Conservation (phyloP, 352 stramenopile species). For the Paralagenidium karlingii region DNA sequence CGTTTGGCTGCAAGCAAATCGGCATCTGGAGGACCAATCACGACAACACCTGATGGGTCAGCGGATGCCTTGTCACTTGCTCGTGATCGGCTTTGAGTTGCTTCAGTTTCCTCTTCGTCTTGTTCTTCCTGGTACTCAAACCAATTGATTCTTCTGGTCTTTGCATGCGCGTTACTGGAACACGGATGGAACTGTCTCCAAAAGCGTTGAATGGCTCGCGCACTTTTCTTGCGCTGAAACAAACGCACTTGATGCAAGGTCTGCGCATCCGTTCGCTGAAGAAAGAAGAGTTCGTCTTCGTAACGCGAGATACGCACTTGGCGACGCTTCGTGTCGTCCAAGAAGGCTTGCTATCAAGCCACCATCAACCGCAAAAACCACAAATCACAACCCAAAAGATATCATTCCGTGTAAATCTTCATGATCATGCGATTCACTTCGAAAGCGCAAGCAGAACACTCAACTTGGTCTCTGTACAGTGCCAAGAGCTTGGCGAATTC, state of each 20-base stretch:
- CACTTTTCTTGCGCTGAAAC: constrained; percentile 27
- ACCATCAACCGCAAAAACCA: too few species aligned
- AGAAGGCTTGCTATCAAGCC: constrained; percentile 32
- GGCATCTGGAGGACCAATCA: too few species aligned
- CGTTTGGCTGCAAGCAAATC: too few species aligned
- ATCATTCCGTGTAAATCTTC: background rate
- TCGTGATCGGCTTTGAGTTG: constrained; percentile 5
- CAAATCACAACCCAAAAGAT: background rate
- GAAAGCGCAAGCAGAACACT: background rate
- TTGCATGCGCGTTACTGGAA: too few species aligned
- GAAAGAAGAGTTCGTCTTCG: constrained; percentile 52
- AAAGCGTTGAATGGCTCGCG: constrained; percentile 23
- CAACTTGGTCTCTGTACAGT: constrained; percentile 41
- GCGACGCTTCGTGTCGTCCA: constrained; percentile 22
- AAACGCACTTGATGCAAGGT: constrained; percentile 24
- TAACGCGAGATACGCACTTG: constrained; percentile 42
- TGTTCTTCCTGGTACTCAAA: constrained; percentile 1
- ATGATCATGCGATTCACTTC: too few species aligned
- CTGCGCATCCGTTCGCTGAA: constrained; percentile 35
- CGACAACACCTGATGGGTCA: constrained; percentile 6
- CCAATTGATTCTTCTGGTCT: background rate
- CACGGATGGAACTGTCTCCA: too few species aligned
- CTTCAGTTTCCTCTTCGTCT: constrained; percentile 1
- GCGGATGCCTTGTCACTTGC: constrained; percentile 3
- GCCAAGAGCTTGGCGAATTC: constrained; percentile 30